Evolutionary conservation across 495 filamentous ascomycete genomes (phyloP), one percentile per base, ranked within the genome.

Genomic region (Lasiosphaeris hirsuta): DNA sequence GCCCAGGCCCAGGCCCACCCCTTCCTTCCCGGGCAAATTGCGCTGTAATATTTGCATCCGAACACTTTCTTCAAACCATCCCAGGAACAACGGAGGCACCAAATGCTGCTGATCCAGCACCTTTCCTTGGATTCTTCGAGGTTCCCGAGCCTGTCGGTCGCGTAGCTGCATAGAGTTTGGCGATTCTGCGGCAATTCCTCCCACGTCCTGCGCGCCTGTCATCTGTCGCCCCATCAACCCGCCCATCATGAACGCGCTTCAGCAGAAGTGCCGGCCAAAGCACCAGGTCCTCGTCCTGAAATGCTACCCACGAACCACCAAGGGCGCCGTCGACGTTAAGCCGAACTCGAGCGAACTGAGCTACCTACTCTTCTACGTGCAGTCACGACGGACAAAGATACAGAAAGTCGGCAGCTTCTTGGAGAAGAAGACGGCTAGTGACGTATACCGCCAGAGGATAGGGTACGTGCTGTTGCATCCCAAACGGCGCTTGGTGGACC

Each of bases 341-440:
- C 90, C 92, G 8, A 97, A 97, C 68, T 86, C 89, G 43, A 94
- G 89, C 72, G 92, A 97, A 76, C 84, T 97, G 41, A 95, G 90
- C 68, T 97, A 97, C 69, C 82, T 97, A 50, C 84, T 96, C 30
- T 97, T 93, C 80, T 96, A 97, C 80, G 90, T 88, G 41, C 92
- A 90, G 69, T 94, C 92, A 61, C 88, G 92, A 51, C 83, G 90
- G 56, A 92, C 88, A 72, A 97, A 96, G 81, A 81, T 97, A 54
- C 90, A 92, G 66, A 97, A 97, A 70, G 90, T 97, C 47, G 90
- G 90, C 68, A 83, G 83, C 64, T 97, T 95, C 66, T 75, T 97
- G 64, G 91, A 96, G 73, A 93, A 90, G 78, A 88, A 89, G 74
- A 90, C 90, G 51, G 87, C 87, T 40, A 86, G 83, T 61, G 92